Evolutionary conservation across 345 rosid species (phyloP), one percentile per base, ranked within the genome.

Genomic region (Abelmoschus esculentus): DNA sequence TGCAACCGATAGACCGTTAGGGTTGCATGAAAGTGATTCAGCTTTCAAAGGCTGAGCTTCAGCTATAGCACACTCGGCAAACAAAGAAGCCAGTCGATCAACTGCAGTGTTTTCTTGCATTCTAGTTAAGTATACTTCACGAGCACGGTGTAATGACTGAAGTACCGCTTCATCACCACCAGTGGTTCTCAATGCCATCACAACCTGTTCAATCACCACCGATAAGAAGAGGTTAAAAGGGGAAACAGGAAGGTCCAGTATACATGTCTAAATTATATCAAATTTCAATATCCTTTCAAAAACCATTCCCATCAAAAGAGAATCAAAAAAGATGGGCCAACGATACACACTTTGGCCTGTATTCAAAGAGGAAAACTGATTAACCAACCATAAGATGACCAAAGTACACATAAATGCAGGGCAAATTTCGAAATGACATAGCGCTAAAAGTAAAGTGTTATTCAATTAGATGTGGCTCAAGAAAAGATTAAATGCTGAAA

Each of bases 31-130:
- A 18, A 68, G 31, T n/a, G 81, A 72, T 71, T 83, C 87, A 49
- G 74, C 57, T 56, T 60, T 62, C 34, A 66, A 73, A 68, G 96
- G 93, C 76, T 82, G 83, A 12, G 85, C 96, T 81, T 90, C 98
- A 5, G 84, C 90, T 67, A 95, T 90, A 9, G 85, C 99, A 75
- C 96, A 91, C 74, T 90, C 96, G 2, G 99, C 92, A 69, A 95
- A 95, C 79, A 91, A 74, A 80, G 96, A 76, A 71, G 96, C 99
- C 66, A 90, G 83, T 78, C 86, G 92, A 78, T 91, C 98, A 9
- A 84, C 81, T n/a, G 83, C 76, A 65, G 86, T 72, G 73, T 76
- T 80, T 66, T 80, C 83, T 55, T 83, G 96, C 69, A 84, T 68
- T 79, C 83, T 80, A 54, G 52, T 80, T 61, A 65, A 75, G 79